Percentiles rank a stretch among this genome's conserved stretches.
Evolutionary conservation across 2,329 filamentous ascomycete genomes (phyloP).

Genomic region (Fusarium pseudonygamai): DNA sequence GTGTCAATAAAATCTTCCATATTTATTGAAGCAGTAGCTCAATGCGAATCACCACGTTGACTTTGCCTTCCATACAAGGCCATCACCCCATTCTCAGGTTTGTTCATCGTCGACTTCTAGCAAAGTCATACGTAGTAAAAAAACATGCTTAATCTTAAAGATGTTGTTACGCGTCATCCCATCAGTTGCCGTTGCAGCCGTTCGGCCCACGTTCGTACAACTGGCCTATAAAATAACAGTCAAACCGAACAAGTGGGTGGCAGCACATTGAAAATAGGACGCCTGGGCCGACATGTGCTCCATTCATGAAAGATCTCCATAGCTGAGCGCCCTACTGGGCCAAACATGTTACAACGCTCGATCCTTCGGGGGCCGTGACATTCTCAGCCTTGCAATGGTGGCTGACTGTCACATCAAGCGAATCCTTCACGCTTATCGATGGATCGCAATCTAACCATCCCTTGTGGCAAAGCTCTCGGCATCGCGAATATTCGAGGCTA

Average conservation of each 20-base stretch:
- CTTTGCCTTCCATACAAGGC: neutral
- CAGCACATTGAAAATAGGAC: neutral
- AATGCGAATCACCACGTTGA: fast-evolving
- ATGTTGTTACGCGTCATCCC: neutral
- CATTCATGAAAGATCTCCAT: neutral
- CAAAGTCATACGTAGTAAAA: too few species aligned
- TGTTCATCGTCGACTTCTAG: neutral
- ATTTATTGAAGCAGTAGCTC: fast-evolving
- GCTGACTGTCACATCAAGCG: neutral
- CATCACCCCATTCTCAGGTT: neutral
- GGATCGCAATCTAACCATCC: neutral
- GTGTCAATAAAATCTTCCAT: fast-evolving
- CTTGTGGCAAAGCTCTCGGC: neutral
- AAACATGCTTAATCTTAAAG: neutral
- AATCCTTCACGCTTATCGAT: neutral
- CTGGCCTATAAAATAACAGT: neutral
- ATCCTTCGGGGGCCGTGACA: neutral
- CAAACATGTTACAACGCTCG: neutral
- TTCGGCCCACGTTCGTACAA: neutral
- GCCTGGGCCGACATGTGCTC: neutral
- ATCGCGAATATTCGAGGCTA: neutral
- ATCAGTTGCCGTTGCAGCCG: neutral
- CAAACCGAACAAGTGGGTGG: neutral
- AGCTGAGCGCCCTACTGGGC: neutral
- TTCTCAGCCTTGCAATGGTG: neutral